Percentiles rank a stretch among this genome's conserved stretches.
These are phyloP conservation scores for Fusarium marasasianum DNA, from an alignment of 2,329 filamentous ascomycete species.

Conservation along the genomic window DNA sequence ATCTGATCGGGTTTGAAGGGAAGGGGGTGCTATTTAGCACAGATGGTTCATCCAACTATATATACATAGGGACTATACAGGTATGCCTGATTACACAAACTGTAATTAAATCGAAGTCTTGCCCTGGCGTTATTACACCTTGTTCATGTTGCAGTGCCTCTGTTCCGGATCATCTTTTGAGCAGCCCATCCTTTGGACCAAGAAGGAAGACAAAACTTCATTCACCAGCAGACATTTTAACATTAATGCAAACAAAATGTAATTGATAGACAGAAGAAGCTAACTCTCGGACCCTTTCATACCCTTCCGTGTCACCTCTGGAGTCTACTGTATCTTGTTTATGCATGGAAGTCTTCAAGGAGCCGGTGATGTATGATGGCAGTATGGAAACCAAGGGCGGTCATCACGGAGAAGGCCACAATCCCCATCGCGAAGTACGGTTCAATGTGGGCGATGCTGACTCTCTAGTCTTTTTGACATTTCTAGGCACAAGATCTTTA, in stretches of 20 bases:
- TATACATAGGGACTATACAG: background rate
- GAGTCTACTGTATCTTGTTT: background rate
- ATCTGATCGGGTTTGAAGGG: conserved; percentile 20
- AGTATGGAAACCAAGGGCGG: background rate
- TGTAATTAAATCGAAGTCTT: background rate
- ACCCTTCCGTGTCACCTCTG: background rate
- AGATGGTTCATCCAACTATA: background rate
- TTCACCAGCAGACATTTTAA: background rate
- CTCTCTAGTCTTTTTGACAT: background rate
- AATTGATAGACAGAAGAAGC: background rate
- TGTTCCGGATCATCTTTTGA: background rate
- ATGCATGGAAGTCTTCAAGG: background rate
- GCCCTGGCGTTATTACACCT: background rate
- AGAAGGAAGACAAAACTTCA: background rate
- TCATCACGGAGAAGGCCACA: background rate
- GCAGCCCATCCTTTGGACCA: background rate
- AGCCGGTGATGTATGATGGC: background rate
- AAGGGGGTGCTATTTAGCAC: background rate
- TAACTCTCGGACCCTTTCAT: background rate
- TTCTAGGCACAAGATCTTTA: background rate
- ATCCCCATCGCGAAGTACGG: background rate
- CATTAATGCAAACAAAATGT: background rate
- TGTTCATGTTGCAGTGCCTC: background rate
- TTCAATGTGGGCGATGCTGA: background rate
- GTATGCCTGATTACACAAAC: background rate